A percentile compares a stretch with the other conserved stretches of the same genome.
These are phyloP conservation scores for Pseudoneurospora amorphoporcata DNA, from an alignment of 495 filamentous ascomycete genomes.

Conservation along the genomic window DNA sequence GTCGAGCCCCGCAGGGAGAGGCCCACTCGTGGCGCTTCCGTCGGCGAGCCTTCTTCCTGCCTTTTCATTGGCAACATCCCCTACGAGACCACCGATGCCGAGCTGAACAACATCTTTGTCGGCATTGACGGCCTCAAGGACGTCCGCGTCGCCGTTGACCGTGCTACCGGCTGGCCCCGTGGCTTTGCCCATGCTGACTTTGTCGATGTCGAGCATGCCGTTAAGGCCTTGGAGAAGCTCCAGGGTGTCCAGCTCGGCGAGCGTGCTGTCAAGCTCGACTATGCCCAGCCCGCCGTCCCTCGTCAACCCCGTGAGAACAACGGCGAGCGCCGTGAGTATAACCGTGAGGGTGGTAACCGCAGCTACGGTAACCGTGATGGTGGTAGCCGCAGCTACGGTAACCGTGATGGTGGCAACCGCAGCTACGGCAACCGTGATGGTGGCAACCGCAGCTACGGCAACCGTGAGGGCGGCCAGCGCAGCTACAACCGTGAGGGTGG, in stretches of 20 bases:
- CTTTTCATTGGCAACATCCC: conserved; percentile 86
- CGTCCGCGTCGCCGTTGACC: conserved; percentile 82
- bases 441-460: not conserved
- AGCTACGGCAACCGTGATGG: not conserved
- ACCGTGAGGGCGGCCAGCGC: not conserved
- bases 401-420: not conserved
- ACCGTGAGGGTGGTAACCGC: not conserved
- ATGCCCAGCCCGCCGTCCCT: conserved; percentile 16
- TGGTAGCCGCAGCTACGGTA: not conserved
- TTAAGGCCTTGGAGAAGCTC: conserved; percentile 46
- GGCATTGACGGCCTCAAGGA: conserved; percentile 63
- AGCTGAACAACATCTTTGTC: conserved; percentile 73
- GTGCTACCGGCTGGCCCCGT: conserved; percentile 72
- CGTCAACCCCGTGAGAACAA: not conserved
- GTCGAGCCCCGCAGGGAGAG: conserved; percentile 40
- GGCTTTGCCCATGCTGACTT: conserved; percentile 93
- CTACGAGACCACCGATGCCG: conserved; percentile 79
- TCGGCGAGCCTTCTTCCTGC: conserved; percentile 44
- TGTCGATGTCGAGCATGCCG: conserved; percentile 50
- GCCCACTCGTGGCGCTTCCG: not conserved
- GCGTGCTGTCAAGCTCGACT: conserved; percentile 59
- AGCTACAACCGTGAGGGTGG: not conserved
- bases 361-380: not conserved
- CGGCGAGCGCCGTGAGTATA: not conserved
- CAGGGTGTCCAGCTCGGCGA: conserved; percentile 50